Evolutionary conservation across 805 yeast genomes (phyloP).

Genomic region (Wickerhamomyces chaumierensis): DNA sequence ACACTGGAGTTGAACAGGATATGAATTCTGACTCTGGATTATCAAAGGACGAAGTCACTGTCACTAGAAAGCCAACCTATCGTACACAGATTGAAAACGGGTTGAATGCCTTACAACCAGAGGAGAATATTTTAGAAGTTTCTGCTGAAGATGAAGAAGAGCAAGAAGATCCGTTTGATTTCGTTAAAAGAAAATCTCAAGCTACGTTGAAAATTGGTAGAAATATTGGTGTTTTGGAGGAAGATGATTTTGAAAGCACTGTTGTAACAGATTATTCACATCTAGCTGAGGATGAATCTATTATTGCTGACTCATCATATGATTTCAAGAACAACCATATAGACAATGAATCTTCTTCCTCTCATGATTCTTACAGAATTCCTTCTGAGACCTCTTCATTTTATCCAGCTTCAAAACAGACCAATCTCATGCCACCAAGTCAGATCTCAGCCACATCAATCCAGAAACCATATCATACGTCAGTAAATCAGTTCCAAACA

Average conservation of each 20-base stretch:
- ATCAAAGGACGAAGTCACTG: neutral
- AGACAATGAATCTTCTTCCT: too few relatives aligned
- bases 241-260: neutral
- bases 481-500: too few relatives aligned
- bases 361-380: too few relatives aligned
- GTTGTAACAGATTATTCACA: neutral
- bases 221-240: neutral
- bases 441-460: neutral
- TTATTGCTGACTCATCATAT: too few relatives aligned
- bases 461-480: neutral
- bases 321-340: too few relatives aligned
- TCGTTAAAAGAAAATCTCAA: neutral
- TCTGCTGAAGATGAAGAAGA: neutral
- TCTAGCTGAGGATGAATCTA: too few relatives aligned
- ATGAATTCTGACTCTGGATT: neutral
- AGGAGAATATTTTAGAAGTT: neutral
- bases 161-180: neutral
- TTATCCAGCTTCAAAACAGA: too few relatives aligned
- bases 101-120: conserved; percentile 14
- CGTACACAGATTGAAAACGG: conserved; percentile 18
- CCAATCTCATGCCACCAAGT: too few relatives aligned
- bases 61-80: conserved; percentile 15
- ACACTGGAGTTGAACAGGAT: too few relatives aligned
- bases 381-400: too few relatives aligned
- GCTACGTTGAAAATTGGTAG: neutral